Evolutionary conservation across 2,329 filamentous ascomycete genomes (phyloP).

Genomic region (Lecanicillium sp.): DNA sequence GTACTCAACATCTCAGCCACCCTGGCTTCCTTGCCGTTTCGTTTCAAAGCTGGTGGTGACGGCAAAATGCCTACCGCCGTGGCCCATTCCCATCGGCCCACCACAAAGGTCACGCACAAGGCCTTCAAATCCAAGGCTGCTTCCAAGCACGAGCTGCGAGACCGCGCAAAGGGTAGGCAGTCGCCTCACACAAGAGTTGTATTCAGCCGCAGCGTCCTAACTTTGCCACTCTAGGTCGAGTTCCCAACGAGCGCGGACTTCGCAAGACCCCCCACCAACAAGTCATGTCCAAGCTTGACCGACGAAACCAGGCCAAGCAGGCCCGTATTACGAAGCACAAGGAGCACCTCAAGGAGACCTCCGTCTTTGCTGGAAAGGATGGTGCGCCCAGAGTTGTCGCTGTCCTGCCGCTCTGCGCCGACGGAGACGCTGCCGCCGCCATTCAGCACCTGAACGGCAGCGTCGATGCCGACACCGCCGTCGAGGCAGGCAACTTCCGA

Average conservation of each 20-base stretch:
- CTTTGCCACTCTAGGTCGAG: constrained; percentile 53
- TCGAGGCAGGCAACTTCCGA: constrained; percentile 51
- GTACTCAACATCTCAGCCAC: constrained; percentile 24
- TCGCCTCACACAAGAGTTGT: constrained; percentile 2
- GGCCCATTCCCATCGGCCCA: constrained; percentile 81
- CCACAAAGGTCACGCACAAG: constrained; percentile 84
- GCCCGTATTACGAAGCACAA: constrained; percentile 75
- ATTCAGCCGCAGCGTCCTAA: constrained; percentile 11
- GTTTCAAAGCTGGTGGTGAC: constrained; percentile 76
- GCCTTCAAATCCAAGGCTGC: constrained; percentile 87
- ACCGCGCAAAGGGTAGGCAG: constrained; percentile 68
- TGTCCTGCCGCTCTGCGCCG: constrained; percentile 72
- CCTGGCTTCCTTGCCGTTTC: constrained; percentile 67
- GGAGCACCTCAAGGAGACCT: constrained; percentile 71
- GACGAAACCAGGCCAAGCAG: constrained; percentile 91
- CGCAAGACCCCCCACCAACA: constrained; percentile 92
- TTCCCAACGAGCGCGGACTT: constrained; percentile 62
- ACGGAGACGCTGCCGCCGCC: constrained; percentile 59
- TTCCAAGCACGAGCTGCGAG: constrained; percentile 79
- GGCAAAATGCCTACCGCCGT: constrained; percentile 67
- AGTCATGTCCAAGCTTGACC: constrained; percentile 94
- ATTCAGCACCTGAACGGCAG: constrained; percentile 67
- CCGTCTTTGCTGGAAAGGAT: constrained; percentile 78
- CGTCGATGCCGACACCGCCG: constrained; percentile 66
- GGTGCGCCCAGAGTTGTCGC: constrained; percentile 84